phyloP scores from a whole-genome alignment of 73 alveolate species.

The Tetrahymena elliotti region DNA sequence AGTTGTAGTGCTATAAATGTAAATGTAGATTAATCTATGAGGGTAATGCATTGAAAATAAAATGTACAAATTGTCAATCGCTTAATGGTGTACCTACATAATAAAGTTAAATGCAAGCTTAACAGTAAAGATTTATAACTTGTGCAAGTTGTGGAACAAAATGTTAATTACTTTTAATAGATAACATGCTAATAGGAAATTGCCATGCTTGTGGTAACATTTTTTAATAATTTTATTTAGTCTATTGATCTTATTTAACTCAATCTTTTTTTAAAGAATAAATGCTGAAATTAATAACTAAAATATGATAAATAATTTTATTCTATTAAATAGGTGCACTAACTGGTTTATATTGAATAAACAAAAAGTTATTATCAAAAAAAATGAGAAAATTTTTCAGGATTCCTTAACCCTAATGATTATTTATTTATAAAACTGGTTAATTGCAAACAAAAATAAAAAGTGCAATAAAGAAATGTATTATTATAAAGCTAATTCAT shows the following conservation, averaged over 20 bases:
- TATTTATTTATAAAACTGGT: too few relatives aligned
- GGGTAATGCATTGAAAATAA: not conserved
- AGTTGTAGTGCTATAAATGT: not conserved
- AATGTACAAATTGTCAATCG: not conserved
- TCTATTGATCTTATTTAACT: not conserved
- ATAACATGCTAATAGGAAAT: not conserved
- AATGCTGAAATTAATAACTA: too few relatives aligned
- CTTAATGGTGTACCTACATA: not conserved
- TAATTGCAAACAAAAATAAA: too few relatives aligned
- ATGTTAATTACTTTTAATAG: not conserved
- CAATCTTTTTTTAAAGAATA: not conserved
- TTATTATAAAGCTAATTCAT: too few relatives aligned
- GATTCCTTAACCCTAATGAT: too few relatives aligned
- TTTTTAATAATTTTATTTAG: not conserved
- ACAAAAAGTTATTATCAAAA: too few relatives aligned
- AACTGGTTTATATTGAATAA: not conserved
- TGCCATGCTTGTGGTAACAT: not conserved
- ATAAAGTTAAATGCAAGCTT: not conserved
- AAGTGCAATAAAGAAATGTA: too few relatives aligned
- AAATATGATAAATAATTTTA: too few relatives aligned
- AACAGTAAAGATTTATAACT: not conserved
- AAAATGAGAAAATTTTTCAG: too few relatives aligned
- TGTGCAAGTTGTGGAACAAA: not conserved
- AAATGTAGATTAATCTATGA: not conserved
- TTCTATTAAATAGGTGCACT: not conserved